A percentile compares a stretch with the other conserved stretches of the same genome.
These are phyloP conservation scores for Mycena metata DNA, from an alignment of 768 basidiomycete genomes.

Conservation along the genomic window DNA sequence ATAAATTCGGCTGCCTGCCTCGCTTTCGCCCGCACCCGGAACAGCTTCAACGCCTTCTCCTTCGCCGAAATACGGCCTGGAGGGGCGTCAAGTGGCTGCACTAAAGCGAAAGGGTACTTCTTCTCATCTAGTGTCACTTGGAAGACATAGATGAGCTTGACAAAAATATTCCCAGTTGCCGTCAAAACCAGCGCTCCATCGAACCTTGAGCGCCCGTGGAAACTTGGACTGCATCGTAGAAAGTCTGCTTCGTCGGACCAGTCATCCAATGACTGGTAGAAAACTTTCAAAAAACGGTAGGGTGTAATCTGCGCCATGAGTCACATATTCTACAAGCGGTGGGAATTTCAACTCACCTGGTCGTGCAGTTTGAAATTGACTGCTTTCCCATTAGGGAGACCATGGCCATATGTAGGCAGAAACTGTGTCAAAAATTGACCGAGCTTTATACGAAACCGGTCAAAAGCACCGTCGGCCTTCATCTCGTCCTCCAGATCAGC, in stretches of 20 bases:
- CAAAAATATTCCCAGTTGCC: background rate
- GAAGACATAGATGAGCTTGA: constrained; percentile 10
- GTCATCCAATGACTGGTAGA: constrained; percentile 39
- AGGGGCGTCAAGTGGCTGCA: constrained; percentile 14
- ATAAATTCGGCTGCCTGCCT: constrained; percentile 40
- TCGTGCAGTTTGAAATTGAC: background rate
- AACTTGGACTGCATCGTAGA: constrained; percentile 40
- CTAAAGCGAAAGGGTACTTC: constrained; percentile 3
- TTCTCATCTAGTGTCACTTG: background rate
- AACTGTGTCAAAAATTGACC: constrained; percentile 7
- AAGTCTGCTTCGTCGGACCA: constrained; percentile 39
- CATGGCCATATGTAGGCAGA: background rate
- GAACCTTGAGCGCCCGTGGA: constrained; percentile 23
- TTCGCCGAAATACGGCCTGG: constrained; percentile 2
- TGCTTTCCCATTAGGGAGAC: background rate
- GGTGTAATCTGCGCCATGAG: background rate
- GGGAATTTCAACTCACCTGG: too few species aligned
- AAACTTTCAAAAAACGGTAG: constrained; percentile 34
- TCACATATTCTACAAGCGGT: too few species aligned
- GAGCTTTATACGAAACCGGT: constrained; percentile 26
- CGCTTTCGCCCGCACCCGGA: constrained; percentile 30
- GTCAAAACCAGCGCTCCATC: constrained; percentile 28
- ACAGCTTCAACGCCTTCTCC: constrained; percentile 43
- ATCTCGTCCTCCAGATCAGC: constrained; percentile 18
- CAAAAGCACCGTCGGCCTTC: constrained; percentile 18